Conservation (phyloP, 495 filamentous ascomycete species). For the Aspergillus heteromorphus region DNA sequence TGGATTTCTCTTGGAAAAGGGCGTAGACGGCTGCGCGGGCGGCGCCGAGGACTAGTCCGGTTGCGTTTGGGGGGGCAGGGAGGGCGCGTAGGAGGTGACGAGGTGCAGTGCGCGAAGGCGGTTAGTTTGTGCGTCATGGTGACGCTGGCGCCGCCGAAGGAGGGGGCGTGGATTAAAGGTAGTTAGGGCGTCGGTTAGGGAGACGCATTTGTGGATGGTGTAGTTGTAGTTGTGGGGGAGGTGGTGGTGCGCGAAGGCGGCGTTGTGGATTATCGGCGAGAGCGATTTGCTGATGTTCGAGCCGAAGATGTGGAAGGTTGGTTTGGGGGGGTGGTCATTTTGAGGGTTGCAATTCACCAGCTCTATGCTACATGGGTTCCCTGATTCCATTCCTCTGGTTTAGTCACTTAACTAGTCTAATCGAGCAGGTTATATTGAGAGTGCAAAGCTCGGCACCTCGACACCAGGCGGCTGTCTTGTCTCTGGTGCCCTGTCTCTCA, state of each 20-base stretch:
- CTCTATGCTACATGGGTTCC: conserved; percentile 5
- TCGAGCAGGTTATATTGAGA: no score
- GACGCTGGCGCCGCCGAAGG: conserved; percentile 39
- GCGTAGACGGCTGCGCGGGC: conserved; percentile 38
- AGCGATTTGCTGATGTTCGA: conserved; percentile 61
- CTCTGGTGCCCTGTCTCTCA: no score
- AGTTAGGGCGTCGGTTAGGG: conserved; percentile 29
- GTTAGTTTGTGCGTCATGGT: conserved; percentile 48
- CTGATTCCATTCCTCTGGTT: no score
- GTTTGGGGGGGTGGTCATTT: not conserved
- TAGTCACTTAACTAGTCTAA: no score
- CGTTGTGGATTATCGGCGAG: conserved; percentile 66
- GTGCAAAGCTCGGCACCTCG: no score
- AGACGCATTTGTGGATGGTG: conserved; percentile 46
- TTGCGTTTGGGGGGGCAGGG: not conserved
- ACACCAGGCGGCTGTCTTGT: no score
- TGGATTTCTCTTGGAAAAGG: conserved; percentile 59
- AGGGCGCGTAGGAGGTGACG: not conserved
- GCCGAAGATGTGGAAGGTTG: conserved; percentile 53
- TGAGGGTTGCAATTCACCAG: no score
- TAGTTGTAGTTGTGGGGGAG: conserved; percentile 63
- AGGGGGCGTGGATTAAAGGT: conserved; percentile 39
- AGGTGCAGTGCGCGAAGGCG: conserved; percentile 33
- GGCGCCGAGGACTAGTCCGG: conserved; percentile 38
- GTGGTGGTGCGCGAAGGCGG: conserved; percentile 56